Percentiles rank a stretch among this genome's conserved stretches.
These are phyloP conservation scores for Tolypocladium endophyticum DNA, from an alignment of 2,329 filamentous ascomycete genomes.

Conservation along the genomic window DNA sequence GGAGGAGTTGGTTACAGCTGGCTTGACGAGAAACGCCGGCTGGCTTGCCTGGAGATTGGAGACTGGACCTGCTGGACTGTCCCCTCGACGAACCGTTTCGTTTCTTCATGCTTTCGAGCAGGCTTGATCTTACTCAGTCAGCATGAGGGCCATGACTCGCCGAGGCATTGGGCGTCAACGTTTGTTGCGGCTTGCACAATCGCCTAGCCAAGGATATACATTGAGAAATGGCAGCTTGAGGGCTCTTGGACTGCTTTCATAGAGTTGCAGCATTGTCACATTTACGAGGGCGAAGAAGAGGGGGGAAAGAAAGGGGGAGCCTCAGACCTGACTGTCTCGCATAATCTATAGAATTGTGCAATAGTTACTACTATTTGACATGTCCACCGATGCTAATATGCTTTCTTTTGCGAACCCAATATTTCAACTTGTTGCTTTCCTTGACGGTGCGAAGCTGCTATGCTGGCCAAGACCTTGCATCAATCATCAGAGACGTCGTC, in stretches of 20 bases:
- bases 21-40: constrained; percentile 3
- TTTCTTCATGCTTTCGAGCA: not conserved
- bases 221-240: not conserved
- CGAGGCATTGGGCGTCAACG: not conserved
- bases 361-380: not conserved
- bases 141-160: not conserved
- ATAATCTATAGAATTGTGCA: not conserved
- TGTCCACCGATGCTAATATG: not conserved
- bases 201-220: not conserved
- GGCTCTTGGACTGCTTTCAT: not conserved
- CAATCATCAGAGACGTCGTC: too few species aligned
- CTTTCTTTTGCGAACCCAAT: not conserved
- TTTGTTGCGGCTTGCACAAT: not conserved
- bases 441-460: not conserved
- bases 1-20: constrained; percentile 10
- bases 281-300: not conserved
- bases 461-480: not conserved
- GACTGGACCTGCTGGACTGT: not conserved
- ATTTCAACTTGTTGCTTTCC: not conserved
- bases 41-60: not conserved
- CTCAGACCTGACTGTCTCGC: not conserved
- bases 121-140: not conserved
- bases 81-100: not conserved
- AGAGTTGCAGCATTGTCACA: not conserved
- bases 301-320: not conserved